These are phyloP conservation scores for Kickxella alabastrina DNA, from an alignment of 192 early-diverging fungal species.

Conservation along the genomic window DNA sequence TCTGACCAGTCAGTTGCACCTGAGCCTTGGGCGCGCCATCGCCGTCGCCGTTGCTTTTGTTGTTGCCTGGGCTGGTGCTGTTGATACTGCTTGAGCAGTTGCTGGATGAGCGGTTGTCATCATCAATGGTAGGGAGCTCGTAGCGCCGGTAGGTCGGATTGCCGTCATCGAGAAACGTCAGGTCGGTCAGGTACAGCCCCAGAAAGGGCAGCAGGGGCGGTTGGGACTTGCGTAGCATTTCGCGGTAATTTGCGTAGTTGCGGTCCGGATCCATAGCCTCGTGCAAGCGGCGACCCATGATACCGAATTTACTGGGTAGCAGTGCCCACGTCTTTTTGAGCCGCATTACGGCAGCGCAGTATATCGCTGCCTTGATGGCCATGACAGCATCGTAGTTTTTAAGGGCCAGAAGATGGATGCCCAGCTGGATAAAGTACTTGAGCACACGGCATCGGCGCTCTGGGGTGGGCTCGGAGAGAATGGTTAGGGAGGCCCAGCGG, in stretches of 20 bases:
- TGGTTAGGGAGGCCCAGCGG: conserved; percentile 70
- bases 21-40: not conserved
- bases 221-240: conserved; percentile 47
- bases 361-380: conserved; percentile 74
- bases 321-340: conserved; percentile 66
- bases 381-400: conserved; percentile 74
- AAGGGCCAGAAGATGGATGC: conserved; percentile 54
- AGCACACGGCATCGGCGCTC: conserved; percentile 64
- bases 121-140: conserved; percentile 10
- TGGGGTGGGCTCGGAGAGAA: conserved; percentile 67
- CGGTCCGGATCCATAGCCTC: conserved; percentile 58
- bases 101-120: not conserved
- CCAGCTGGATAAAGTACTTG: conserved; percentile 79
- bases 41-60: not conserved
- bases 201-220: conserved; percentile 75
- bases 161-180: conserved; percentile 83
- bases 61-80: not conserved
- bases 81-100: not conserved
- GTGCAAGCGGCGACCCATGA: conserved; percentile 58
- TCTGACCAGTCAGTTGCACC: conserved; percentile 41
- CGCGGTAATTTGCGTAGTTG: conserved; percentile 61
- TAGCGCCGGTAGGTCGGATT: conserved; percentile 61
- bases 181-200: conserved; percentile 74
- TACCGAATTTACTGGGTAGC: conserved; percentile 64
- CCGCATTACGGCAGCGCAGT: conserved; percentile 66